Evolutionary conservation across 306 rosid species (phyloP).

Genomic region (Prunus fruticosa): DNA sequence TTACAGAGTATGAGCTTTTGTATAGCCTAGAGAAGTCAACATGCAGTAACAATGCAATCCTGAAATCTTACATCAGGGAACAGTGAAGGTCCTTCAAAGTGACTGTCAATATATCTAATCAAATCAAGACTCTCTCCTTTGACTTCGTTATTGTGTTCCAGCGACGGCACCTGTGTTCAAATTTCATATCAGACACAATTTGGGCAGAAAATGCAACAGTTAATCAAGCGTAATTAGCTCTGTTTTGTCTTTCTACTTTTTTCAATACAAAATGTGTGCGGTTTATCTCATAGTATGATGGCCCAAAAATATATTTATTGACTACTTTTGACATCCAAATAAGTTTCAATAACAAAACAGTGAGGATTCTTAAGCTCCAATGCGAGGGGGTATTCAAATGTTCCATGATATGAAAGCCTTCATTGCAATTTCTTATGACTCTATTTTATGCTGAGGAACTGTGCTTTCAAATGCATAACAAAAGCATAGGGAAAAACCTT

Average conservation of each 20-base stretch:
- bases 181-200: conserved; percentile 1
- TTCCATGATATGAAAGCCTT: neutral
- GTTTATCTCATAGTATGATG: neutral
- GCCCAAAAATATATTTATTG: neutral
- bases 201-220: neutral
- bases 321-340: neutral
- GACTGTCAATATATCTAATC: conserved; percentile 54
- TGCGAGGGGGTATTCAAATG: neutral
- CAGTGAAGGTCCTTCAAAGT: conserved; percentile 67
- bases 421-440: neutral
- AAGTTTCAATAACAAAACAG: neutral
- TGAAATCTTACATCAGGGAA: conserved; percentile 55
- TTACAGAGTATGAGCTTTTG: neutral
- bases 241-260: neutral
- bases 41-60: neutral
- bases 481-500: neutral
- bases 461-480: neutral
- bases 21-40: neutral
- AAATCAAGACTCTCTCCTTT: conserved; percentile 71
- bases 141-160: conserved; percentile 61
- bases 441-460: neutral
- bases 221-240: neutral
- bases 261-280: neutral
- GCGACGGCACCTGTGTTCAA: conserved; percentile 32
- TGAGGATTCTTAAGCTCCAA: neutral